phyloP scores from a whole-genome alignment of 2,329 filamentous ascomycete species.

The Clonostachys rhizophaga region DNA sequence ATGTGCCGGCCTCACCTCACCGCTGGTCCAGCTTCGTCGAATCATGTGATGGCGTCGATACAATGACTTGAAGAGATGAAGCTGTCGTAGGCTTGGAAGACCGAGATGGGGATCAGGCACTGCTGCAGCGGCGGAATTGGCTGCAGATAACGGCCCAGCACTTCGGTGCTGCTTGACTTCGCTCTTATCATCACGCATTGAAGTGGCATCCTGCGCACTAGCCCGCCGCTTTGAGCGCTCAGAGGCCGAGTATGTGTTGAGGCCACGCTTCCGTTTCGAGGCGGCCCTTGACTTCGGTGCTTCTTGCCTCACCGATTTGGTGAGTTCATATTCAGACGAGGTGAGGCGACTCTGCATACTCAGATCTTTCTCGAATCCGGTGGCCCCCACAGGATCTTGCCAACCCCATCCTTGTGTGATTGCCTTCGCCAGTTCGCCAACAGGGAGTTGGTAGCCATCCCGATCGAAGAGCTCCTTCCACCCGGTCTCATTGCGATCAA shows the following conservation, averaged over 20 bases:
- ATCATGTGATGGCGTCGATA: conserved; percentile 93
- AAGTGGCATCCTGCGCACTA: conserved; percentile 38
- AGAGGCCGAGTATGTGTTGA: conserved; percentile 35
- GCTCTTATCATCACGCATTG: conserved; percentile 34
- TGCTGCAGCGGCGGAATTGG: conserved; percentile 76
- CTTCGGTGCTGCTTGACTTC: conserved; percentile 50
- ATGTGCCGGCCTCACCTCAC: conserved; percentile 79
- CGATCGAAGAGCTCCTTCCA: conserved; percentile 91
- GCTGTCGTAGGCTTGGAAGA: conserved; percentile 69
- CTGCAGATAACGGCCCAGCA: conserved; percentile 82
- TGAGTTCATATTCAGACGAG: conserved; percentile 47
- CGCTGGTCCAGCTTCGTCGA: conserved; percentile 85
- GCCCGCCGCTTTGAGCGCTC: conserved; percentile 51
- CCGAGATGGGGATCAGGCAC: conserved; percentile 80
- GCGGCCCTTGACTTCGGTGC: conserved; percentile 34
- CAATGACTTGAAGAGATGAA: conserved; percentile 94
- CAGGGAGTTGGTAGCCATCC: conserved; percentile 74
- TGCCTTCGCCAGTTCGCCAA: conserved; percentile 79
- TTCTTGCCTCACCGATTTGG: conserved; percentile 34
- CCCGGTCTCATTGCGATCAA: conserved; percentile 89
- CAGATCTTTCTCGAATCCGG: conserved; percentile 78
- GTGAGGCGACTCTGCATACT: conserved; percentile 52
- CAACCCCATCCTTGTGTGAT: conserved; percentile 95
- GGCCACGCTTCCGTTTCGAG: conserved; percentile 52
- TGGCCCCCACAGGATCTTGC: conserved; percentile 76